Conservation (phyloP, 2,329 filamentous ascomycete species). For the Ophiocordyceps australis region DNA sequence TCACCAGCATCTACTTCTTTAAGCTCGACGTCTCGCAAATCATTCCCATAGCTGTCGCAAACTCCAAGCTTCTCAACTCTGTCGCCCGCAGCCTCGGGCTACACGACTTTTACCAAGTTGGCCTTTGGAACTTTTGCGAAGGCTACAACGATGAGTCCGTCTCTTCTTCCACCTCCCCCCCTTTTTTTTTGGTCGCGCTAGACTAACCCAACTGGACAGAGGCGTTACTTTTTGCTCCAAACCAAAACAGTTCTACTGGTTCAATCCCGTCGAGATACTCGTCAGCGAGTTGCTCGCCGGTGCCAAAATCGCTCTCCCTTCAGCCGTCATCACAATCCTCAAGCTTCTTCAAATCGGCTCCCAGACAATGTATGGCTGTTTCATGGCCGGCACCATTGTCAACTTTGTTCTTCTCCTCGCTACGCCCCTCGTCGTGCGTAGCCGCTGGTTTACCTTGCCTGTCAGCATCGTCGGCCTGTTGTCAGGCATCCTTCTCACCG, state of each 20-base stretch:
- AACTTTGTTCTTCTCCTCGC: slow-evolving; percentile 56
- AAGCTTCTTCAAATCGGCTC: slow-evolving; percentile 56
- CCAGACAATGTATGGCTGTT: slow-evolving; percentile 79
- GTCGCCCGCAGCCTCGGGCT: slow-evolving; percentile 74
- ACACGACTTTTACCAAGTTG: slow-evolving; percentile 88
- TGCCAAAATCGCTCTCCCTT: slow-evolving; percentile 66
- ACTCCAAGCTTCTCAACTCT: slow-evolving; percentile 63
- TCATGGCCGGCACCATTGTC: slow-evolving; percentile 53
- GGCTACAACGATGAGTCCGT: slow-evolving; percentile 50
- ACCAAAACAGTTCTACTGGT: slow-evolving; percentile 63
- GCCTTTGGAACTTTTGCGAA: slow-evolving; percentile 84
- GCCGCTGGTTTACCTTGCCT: slow-evolving; percentile 47
- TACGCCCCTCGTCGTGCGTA: slow-evolving; percentile 33
- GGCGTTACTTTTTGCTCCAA: slow-evolving; percentile 62
- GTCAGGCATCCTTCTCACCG: slow-evolving; percentile 46
- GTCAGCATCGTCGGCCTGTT: slow-evolving; percentile 51
- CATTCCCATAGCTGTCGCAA: slow-evolving; percentile 53
- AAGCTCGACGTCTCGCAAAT: slow-evolving; percentile 70
- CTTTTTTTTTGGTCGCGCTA: background rate
- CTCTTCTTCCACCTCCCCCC: slow-evolving; percentile 1
- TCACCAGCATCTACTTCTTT: slow-evolving; percentile 66
- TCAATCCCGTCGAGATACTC: slow-evolving; percentile 74
- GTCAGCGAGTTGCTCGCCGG: slow-evolving; percentile 64
- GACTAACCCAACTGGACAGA: slow-evolving; percentile 13
- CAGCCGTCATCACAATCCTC: slow-evolving; percentile 54